Base-by-base conservation (phyloP, 2,329 filamentous ascomycete genomes). In the Hypoxylon sp. region DNA sequence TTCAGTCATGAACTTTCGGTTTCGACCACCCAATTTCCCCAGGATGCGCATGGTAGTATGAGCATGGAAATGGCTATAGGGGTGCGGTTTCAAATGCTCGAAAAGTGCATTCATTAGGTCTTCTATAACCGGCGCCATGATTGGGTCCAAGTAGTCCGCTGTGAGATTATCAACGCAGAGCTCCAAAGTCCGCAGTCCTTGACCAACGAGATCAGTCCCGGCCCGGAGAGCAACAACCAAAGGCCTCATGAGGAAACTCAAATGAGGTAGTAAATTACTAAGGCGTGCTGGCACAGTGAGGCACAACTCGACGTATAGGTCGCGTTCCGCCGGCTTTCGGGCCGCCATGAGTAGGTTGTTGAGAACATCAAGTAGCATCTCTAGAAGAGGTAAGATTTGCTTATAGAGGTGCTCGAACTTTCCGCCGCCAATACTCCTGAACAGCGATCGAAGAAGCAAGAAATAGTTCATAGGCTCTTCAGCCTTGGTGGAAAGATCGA, bases 401-500 rank as follows among this genome's bases (percentile, higher is more conserved):
- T 99, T 99, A 78, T 99, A 99, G 0, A 99, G 84, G 70, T 97
- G 91, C 80, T 99, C 95, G 70, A 99, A 99, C 66, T 97, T 91
- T 6, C 95, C 96, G 51, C 95, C 96, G 20, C 95, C 95, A 55
- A 99, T 99, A 75, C 94, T 98, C 59, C 95, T 84, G 77, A 99
- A 99, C 1, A 99, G 82, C 0, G 94, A 97, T 32, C 95, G 87
- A 39, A 99, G 82, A 1, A 99, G 85, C 10, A 97, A 84, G 78
- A 99, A 99, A 79, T 99, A 99, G 77, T 99, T 99, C 87, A 97
- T 97, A 0, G 96, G 96, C 75, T 98, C 94, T 72, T 97, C 93
- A 0, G 95, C 96, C 60, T 91, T 96, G 6, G 95, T 97, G 1
- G 94, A 97, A 37, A 98, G 82, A 78, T 98, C 93, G 66, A 99